phyloP scores from a whole-genome alignment of 2,329 filamentous ascomycete species.

The Domatiomyces globalis region DNA sequence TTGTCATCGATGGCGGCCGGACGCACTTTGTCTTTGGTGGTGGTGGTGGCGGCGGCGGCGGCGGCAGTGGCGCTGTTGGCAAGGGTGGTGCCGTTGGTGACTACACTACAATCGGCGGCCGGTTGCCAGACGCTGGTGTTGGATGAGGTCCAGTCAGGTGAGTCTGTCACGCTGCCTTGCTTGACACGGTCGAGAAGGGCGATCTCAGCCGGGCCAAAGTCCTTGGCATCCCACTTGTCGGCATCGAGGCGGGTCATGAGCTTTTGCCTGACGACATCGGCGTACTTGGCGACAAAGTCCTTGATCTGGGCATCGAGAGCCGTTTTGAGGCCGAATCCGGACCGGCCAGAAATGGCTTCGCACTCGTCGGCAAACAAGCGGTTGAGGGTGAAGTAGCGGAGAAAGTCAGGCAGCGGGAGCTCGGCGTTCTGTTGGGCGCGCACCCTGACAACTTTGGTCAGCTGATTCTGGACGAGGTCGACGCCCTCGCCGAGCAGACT shows the following conservation, averaged over 20 bases:
- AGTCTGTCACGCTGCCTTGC: slow-evolving; percentile 44
- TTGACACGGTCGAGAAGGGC: slow-evolving; percentile 41
- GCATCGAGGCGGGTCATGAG: slow-evolving; percentile 45
- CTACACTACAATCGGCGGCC: slow-evolving; percentile 6
- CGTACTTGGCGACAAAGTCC: slow-evolving; percentile 45
- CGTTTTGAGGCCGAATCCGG: slow-evolving; percentile 45
- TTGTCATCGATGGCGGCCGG: slow-evolving; percentile 71
- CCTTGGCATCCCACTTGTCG: slow-evolving; percentile 51
- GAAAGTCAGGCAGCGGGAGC: slow-evolving; percentile 42
- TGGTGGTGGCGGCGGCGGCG: slow-evolving; percentile 25
- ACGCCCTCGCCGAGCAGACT: slow-evolving; percentile 53
- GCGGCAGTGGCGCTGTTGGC: slow-evolving; percentile 9
- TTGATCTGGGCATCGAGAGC: slow-evolving; percentile 50
- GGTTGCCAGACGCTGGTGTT: slow-evolving; percentile 37
- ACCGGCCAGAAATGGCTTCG: slow-evolving; percentile 49
- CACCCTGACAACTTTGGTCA: slow-evolving; percentile 50
- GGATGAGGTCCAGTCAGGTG: slow-evolving; percentile 38
- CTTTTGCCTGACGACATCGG: slow-evolving; percentile 42
- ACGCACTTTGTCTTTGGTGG: slow-evolving; percentile 45
- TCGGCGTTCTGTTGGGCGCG: slow-evolving; percentile 46
- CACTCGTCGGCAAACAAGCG: slow-evolving; percentile 53
- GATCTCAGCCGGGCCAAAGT: slow-evolving; percentile 42
- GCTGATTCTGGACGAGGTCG: slow-evolving; percentile 50
- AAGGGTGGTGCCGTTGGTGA: slow-evolving; percentile 7
- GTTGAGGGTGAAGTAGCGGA: slow-evolving; percentile 50